These are phyloP conservation scores for Suillus subluteus DNA, from an alignment of 768 basidiomycete species.

Conservation along the genomic window DNA sequence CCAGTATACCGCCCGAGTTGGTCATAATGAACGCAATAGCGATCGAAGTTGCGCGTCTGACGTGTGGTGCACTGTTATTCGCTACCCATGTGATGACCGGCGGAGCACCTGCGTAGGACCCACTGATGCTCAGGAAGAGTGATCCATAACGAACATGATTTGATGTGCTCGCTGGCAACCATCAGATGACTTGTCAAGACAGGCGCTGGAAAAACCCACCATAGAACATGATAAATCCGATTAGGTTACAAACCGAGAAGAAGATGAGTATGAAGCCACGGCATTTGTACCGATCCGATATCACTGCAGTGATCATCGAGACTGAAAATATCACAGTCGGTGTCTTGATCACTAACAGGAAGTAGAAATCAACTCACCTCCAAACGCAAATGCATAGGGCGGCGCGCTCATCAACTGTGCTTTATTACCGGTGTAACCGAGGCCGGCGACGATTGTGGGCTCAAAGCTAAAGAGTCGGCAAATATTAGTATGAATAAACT, in stretches of 20 bases:
- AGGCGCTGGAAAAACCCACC: constrained; percentile 36
- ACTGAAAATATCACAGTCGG: constrained; percentile 27
- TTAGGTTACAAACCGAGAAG: constrained; percentile 43
- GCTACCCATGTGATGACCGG: constrained; percentile 61
- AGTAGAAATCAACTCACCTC: constrained; percentile 36
- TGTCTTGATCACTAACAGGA: neutral
- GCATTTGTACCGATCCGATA: constrained; percentile 56
- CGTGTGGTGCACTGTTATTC: constrained; percentile 62
- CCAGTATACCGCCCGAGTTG: constrained; percentile 62
- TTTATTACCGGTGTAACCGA: constrained; percentile 56
- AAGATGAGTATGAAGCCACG: constrained; percentile 53
- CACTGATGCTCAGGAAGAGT: constrained; percentile 57
- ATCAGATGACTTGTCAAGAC: neutral
- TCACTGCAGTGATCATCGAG: constrained; percentile 44
- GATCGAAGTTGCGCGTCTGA: constrained; percentile 59
- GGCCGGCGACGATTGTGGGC: constrained; percentile 68
- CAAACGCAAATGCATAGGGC: constrained; percentile 55
- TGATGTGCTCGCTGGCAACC: constrained; percentile 32
- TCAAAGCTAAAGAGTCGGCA: constrained; percentile 57
- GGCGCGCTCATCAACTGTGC: constrained; percentile 68
- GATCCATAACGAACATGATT: constrained; percentile 51
- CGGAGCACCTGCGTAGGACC: constrained; percentile 56
- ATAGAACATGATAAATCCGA: constrained; percentile 61
- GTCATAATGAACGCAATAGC: constrained; percentile 61
- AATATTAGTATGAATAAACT: constrained; percentile 42